Percentiles rank a stretch among this genome's conserved stretches.
These are phyloP conservation scores for Cruciata laevipes DNA, from an alignment of 257 asterid species.

Conservation along the genomic window DNA sequence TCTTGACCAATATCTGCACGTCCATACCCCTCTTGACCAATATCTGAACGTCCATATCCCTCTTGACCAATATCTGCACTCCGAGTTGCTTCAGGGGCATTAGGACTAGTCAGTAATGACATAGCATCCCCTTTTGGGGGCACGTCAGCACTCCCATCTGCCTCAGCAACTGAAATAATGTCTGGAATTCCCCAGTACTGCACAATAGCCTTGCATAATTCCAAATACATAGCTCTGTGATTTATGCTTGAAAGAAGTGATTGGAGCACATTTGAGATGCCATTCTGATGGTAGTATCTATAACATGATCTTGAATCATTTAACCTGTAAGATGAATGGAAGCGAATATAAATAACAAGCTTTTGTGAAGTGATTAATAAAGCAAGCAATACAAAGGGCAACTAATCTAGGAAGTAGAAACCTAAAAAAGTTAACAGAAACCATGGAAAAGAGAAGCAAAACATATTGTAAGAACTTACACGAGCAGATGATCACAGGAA, in stretches of 20 bases:
- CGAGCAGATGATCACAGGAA: constrained; percentile 69
- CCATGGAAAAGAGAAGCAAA: too few species aligned
- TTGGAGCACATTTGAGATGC: constrained; percentile 49
- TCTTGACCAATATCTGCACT: constrained; percentile 26
- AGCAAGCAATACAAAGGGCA: not conserved
- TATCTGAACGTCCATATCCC: constrained; percentile 10
- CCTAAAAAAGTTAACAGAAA: not conserved
- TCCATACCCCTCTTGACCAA: constrained; percentile 14
- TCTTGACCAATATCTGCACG: constrained; percentile 16
- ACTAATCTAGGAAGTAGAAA: not conserved
- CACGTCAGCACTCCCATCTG: constrained; percentile 27
- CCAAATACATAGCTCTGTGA: constrained; percentile 39
- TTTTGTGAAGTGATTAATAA: not conserved
- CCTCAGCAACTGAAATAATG: constrained; percentile 21
- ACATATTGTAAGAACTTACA: constrained; percentile 41
- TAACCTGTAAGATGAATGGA: constrained; percentile 41
- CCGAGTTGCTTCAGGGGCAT: constrained; percentile 10
- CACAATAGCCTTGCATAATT: constrained; percentile 59
- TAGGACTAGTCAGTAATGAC: constrained; percentile 23
- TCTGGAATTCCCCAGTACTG: constrained; percentile 55
- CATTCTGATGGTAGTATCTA: constrained; percentile 51
- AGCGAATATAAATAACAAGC: not conserved
- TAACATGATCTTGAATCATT: constrained; percentile 35
- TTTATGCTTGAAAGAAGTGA: constrained; percentile 39
- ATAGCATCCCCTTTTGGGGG: constrained; percentile 22